Evolutionary conservation across 2,329 filamentous ascomycete species (phyloP), one percentile per base, ranked within the genome.

Genomic region (Penicillium thymicola): DNA sequence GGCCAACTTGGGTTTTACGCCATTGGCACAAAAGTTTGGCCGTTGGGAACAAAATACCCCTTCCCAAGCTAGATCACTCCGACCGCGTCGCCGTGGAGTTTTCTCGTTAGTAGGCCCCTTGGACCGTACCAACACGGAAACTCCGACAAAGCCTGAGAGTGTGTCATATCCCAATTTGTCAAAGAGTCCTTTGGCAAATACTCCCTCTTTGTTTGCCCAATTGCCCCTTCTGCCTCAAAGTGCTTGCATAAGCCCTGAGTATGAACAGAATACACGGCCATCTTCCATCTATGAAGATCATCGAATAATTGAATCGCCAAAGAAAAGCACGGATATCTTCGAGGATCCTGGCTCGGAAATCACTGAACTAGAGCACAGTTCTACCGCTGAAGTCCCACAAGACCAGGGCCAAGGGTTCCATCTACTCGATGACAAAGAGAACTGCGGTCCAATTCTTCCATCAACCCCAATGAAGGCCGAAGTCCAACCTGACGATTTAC

Each of bases 11-110:
- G 85, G 85, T 2, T 87, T 89, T 59, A 88, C 85, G 1, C 84
- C 86, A 25, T 75, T 90, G 37, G 84, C 84, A 4, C 76, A 81
- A 37, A 82, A 87, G 64, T 74, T 90, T 5, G 81, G 77, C 57
- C 78, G 80, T 25, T 90, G 88, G 88, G 80, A 81, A 60, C 79
- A 86, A 1, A 78, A 78, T 25, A 88, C 83, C 60, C 84, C 85
- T 3, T 66, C 82, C 60, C 70, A 71, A 47, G 52, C 54, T 64
- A 59, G 64, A 68, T 65, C 59, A 51, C 64, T 42, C 23, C 64
- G 62, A 54, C 65, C 61, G 34, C 72, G 62, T 60, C 67, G 48
- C 43, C 70, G 62, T 57, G 71, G 55, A 36, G 65, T 75, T 41
- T 76, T 76, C 59, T 76, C 74, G 7, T 64, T 74, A 43, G 67